Evolutionary conservation across 129 eudicot species (phyloP).

Genomic region (Helichrysum umbraculigerum): DNA sequence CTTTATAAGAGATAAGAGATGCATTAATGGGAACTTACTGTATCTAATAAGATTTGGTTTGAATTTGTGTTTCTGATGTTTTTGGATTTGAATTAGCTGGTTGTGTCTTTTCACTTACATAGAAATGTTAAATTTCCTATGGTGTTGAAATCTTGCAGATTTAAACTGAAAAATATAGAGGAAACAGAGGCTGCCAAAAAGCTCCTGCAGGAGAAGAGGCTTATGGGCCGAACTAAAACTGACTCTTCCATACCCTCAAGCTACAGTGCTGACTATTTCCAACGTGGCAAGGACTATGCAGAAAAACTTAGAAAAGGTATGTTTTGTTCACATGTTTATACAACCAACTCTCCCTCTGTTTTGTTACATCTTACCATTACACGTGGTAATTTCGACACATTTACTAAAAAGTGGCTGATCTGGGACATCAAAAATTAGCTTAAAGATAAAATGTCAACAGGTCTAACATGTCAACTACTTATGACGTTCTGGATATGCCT

Average conservation of each 20-base stretch:
- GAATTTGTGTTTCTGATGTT: neutral
- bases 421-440: neutral
- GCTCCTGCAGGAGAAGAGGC: slow-evolving; percentile 93
- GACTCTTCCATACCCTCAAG: slow-evolving; percentile 81
- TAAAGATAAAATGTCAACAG: neutral
- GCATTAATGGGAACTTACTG: neutral
- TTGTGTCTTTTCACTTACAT: neutral
- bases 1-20: no score
- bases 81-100: neutral
- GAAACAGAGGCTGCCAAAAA: slow-evolving; percentile 99
- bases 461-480: neutral
- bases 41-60: neutral
- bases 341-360: neutral
- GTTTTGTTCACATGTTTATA: slow-evolving; percentile 21
- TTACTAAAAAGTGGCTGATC: neutral
- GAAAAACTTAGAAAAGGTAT: slow-evolving; percentile 88
- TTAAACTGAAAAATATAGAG: slow-evolving; percentile 89
- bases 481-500: no score
- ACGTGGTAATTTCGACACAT: neutral
- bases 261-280: slow-evolving; percentile 89
- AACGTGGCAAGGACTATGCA: slow-evolving; percentile 93
- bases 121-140: neutral
- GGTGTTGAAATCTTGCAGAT: slow-evolving; percentile 46
- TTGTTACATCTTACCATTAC: neutral
- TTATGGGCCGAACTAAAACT: slow-evolving; percentile 66